Percentiles rank a stretch among this genome's conserved stretches.
Evolutionary conservation across 768 basidiomycete species (phyloP).

Genomic region (Collybia sordida): DNA sequence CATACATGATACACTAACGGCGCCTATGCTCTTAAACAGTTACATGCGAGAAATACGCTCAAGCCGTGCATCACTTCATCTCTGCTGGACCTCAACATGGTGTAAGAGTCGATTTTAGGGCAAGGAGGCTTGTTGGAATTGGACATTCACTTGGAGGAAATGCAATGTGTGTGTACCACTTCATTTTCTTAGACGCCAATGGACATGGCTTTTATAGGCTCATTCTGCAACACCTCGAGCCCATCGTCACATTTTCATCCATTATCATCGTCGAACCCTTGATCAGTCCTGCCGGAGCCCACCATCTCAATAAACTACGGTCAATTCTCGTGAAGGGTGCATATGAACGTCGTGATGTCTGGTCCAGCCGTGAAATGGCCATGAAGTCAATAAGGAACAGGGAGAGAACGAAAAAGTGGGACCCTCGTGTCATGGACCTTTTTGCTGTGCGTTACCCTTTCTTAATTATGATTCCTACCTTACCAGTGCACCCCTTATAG

Average conservation of each 20-base stretch:
- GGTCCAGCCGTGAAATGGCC: constrained; percentile 48
- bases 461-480: background rate
- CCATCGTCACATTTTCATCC: constrained; percentile 43
- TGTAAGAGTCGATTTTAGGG: constrained; percentile 45
- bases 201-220: constrained; percentile 33
- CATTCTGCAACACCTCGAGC: constrained; percentile 49
- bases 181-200: background rate
- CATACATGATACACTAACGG: background rate
- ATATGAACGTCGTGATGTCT: constrained; percentile 48
- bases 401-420: constrained; percentile 44
- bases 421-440: constrained; percentile 46
- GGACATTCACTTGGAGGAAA: constrained; percentile 72
- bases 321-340: constrained; percentile 44
- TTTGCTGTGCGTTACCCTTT: constrained; percentile 46
- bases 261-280: constrained; percentile 67
- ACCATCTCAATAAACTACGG: constrained; percentile 41
- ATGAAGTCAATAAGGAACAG: constrained; percentile 31
- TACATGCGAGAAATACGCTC: constrained; percentile 63
- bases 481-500: constrained; percentile 23
- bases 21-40: constrained; percentile 33
- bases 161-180: constrained; percentile 50
- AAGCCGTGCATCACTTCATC: constrained; percentile 58
- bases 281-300: constrained; percentile 48
- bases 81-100: constrained; percentile 35
- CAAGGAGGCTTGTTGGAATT: constrained; percentile 56